Evolutionary conservation across 441 rosid species (phyloP).

Genomic region (Melastoma candidum): DNA sequence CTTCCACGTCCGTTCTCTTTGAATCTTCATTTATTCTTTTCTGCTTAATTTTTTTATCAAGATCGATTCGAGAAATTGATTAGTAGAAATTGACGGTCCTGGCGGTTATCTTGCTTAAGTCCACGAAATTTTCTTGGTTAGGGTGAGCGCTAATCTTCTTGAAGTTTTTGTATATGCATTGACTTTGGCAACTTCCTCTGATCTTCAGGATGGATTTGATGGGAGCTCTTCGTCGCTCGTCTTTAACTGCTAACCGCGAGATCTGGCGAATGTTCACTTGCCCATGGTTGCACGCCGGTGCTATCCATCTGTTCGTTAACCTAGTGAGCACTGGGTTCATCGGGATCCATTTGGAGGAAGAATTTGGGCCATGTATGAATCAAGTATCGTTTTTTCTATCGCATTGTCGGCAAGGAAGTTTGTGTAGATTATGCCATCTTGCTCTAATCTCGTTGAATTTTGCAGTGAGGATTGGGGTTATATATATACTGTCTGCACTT

Average conservation of each 20-base stretch:
- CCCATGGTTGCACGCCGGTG: slow-evolving; percentile 66
- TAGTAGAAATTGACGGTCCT: too few relatives aligned
- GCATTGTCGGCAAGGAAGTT: background rate
- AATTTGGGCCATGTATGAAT: slow-evolving; percentile 61
- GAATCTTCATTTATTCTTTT: background rate
- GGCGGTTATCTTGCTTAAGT: too few relatives aligned
- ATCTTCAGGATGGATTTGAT: slow-evolving; percentile 51
- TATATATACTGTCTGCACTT: slow-evolving; percentile 53
- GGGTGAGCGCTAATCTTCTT: too few relatives aligned
- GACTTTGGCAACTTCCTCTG: too few relatives aligned
- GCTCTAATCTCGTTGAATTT: slow-evolving; percentile 13
- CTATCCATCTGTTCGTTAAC: slow-evolving; percentile 58
- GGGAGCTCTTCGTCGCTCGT: slow-evolving; percentile 58
- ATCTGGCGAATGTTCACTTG: slow-evolving; percentile 54
- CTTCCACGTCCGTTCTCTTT: slow-evolving; percentile 48
- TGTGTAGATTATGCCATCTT: background rate
- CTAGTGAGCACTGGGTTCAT: slow-evolving; percentile 35
- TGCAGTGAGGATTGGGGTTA: slow-evolving; percentile 65
- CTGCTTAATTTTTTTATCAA: background rate
- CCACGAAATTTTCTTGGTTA: too few relatives aligned
- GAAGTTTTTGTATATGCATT: too few relatives aligned
- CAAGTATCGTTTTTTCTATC: background rate
- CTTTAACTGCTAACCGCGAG: slow-evolving; percentile 29
- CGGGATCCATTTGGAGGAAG: slow-evolving; percentile 78
- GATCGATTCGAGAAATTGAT: background rate